Conservation (phyloP, 768 basidiomycete species). For the Auricularia heimuer region DNA sequence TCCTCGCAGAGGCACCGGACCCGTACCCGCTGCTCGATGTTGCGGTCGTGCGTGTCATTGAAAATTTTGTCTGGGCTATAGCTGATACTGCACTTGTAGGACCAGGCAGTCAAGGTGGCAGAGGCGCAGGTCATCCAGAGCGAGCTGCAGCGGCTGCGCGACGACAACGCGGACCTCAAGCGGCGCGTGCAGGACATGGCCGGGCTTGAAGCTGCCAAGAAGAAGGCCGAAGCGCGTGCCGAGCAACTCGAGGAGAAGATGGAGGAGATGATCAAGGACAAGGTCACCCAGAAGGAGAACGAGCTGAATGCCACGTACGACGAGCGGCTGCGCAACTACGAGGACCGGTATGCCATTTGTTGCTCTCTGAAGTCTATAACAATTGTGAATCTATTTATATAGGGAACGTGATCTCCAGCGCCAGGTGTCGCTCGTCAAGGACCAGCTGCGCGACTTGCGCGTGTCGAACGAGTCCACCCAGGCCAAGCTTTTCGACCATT, state of each 20-base stretch:
- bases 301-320: constrained; percentile 96
- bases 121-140: constrained; percentile 70
- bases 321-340: constrained; percentile 90
- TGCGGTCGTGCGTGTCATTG: constrained; percentile 53
- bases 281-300: constrained; percentile 86
- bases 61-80: too few species aligned
- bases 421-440: constrained; percentile 81
- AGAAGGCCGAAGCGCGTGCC: constrained; percentile 60
- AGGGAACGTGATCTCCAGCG: constrained; percentile 90
- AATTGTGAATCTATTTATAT: background rate
- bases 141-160: constrained; percentile 61
- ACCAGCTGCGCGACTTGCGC: constrained; percentile 83
- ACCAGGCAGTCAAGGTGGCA: constrained; percentile 84
- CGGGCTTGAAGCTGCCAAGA: constrained; percentile 57
- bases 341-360: constrained; percentile 61
- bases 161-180: constrained; percentile 77
- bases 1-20: constrained; percentile 93
- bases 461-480: constrained; percentile 88
- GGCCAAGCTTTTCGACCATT: constrained; percentile 84
- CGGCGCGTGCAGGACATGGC: constrained; percentile 57
- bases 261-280: constrained; percentile 87
- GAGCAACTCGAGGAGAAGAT: constrained; percentile 88
- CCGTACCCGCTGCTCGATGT: constrained; percentile 94
- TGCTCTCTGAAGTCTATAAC: background rate
- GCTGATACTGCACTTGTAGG: constrained; percentile 33